A percentile compares a stretch with the other conserved stretches of the same genome.
phyloP scores from a whole-genome alignment of 176 grass and related monocot genomes.

The Musa acuminata region DNA sequence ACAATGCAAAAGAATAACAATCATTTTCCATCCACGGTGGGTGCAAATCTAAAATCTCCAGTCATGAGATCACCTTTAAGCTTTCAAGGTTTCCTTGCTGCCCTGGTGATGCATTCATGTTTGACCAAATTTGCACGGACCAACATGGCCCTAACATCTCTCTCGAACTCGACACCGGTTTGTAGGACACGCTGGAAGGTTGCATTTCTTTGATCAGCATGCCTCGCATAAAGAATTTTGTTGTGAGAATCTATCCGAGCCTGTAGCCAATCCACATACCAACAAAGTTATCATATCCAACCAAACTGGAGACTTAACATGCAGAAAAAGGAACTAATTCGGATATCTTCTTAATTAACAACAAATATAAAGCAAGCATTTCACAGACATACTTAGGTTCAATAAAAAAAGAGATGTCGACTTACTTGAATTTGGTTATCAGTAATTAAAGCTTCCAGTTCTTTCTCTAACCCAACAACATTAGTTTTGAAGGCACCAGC shows the following conservation, averaged over 20 bases:
- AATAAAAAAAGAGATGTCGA: not conserved
- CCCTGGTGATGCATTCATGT: constrained; percentile 50
- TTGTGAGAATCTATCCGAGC: constrained; percentile 98
- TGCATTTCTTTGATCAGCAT: constrained; percentile 72
- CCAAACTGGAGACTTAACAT: too few species aligned
- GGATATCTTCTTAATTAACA: not conserved
- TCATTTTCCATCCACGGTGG: not conserved
- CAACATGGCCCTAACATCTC: constrained; percentile 77
- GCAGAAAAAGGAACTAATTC: not conserved
- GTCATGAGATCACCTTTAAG: not conserved
- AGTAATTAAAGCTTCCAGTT: constrained; percentile 77
- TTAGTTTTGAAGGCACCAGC: constrained; percentile 75
- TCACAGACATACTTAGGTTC: too few species aligned
- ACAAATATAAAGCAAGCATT: too few species aligned
- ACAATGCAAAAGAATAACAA: not conserved
- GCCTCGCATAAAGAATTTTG: constrained; percentile 85
- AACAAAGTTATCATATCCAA: not conserved
- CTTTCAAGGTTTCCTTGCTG: constrained; percentile 20
- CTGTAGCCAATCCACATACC: constrained; percentile 21
- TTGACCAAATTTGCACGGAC: constrained; percentile 87
- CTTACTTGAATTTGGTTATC: constrained; percentile 76
- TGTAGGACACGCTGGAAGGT: constrained; percentile 81
- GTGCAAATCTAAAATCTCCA: not conserved
- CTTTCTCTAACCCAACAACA: constrained; percentile 74
- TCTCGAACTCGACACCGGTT: constrained; percentile 76